phyloP scores from a whole-genome alignment of 202 grass and related monocot species.

The Zoysia matrella region DNA sequence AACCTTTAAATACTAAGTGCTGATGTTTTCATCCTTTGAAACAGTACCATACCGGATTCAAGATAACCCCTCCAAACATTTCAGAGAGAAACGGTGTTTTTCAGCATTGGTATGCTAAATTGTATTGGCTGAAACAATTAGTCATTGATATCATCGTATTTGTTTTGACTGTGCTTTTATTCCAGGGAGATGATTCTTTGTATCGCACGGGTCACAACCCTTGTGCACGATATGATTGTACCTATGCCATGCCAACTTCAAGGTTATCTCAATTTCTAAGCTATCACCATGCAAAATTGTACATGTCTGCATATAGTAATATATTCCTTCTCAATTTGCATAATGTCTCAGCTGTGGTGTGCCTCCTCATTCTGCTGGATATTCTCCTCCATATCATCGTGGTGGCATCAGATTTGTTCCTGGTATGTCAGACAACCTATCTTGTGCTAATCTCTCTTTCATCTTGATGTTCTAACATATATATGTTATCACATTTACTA shows the following conservation, averaged over 20 bases:
- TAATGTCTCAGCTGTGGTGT: slow-evolving; percentile 34
- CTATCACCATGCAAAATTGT: not conserved
- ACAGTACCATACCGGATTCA: slow-evolving; percentile 36
- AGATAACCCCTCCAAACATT: slow-evolving; percentile 41
- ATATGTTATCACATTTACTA: not conserved
- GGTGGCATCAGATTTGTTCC: slow-evolving; percentile 6
- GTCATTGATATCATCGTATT: not conserved
- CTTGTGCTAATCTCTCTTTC: not conserved
- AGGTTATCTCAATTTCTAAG: slow-evolving; percentile 37
- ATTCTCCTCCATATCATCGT: slow-evolving; percentile 40
- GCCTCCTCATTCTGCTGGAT: slow-evolving; percentile 1
- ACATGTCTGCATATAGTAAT: not conserved
- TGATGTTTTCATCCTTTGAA: slow-evolving; percentile 28
- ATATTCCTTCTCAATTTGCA: not conserved
- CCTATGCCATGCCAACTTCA: slow-evolving; percentile 21
- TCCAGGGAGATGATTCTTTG: slow-evolving; percentile 46
- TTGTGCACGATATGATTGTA: slow-evolving; percentile 30
- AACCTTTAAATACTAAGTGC: not conserved
- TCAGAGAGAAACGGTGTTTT: slow-evolving; percentile 49
- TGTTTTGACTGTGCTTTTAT: not conserved
- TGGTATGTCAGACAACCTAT: slow-evolving; percentile 24
- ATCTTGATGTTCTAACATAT: slow-evolving; percentile 8
- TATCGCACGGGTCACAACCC: slow-evolving; percentile 37
- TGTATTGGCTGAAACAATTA: slow-evolving; percentile 6
- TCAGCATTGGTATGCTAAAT: slow-evolving; percentile 48